A percentile compares a stretch with the other conserved stretches of the same genome.
Evolutionary conservation across 164 flowering plant genomes (phyloP).

Genomic region (Magnolia sinica): DNA sequence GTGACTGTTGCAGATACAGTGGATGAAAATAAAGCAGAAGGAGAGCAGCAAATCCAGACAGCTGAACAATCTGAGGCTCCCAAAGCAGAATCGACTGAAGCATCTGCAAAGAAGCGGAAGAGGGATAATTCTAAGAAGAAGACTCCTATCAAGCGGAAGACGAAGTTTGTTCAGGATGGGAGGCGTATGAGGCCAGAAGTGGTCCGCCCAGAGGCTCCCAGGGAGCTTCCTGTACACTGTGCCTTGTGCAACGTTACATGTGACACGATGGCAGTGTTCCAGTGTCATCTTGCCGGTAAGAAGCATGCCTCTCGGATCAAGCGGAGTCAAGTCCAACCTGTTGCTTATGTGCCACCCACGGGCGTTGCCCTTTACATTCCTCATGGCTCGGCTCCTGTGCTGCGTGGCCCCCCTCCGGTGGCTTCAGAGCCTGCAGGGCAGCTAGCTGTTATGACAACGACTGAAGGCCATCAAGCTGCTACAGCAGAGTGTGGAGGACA

Average conservation of each 20-base stretch:
- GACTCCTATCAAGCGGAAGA: constrained; percentile 33
- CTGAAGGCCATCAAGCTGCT: neutral
- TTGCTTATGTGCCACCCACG: constrained; percentile 8
- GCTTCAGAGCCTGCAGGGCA: constrained; percentile 7
- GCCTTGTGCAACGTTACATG: constrained; percentile 49
- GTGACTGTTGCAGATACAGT: constrained; percentile 10
- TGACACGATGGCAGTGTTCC: constrained; percentile 15
- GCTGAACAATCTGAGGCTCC: constrained; percentile 14
- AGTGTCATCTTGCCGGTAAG: constrained; percentile 15
- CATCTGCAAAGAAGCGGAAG: constrained; percentile 15
- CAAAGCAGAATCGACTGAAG: constrained; percentile 15
- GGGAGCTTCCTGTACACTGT: constrained; percentile 42
- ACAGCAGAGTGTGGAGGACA: neutral
- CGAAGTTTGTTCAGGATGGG: constrained; percentile 32
- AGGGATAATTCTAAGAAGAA: constrained; percentile 20
- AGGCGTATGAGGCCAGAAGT: constrained; percentile 23
- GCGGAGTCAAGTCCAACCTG: constrained; percentile 42
- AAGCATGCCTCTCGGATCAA: constrained; percentile 41
- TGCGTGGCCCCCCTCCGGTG: constrained; percentile 5
- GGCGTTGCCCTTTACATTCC: constrained; percentile 8
- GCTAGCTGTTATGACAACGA: neutral
- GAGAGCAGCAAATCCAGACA: constrained; percentile 14
- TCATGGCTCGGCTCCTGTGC: constrained; percentile 9
- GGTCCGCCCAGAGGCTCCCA: constrained; percentile 35
- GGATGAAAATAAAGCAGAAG: constrained; percentile 11